Evolutionary conservation across 2,329 filamentous ascomycete genomes (phyloP).

Genomic region (Aspergillus floridensis): DNA sequence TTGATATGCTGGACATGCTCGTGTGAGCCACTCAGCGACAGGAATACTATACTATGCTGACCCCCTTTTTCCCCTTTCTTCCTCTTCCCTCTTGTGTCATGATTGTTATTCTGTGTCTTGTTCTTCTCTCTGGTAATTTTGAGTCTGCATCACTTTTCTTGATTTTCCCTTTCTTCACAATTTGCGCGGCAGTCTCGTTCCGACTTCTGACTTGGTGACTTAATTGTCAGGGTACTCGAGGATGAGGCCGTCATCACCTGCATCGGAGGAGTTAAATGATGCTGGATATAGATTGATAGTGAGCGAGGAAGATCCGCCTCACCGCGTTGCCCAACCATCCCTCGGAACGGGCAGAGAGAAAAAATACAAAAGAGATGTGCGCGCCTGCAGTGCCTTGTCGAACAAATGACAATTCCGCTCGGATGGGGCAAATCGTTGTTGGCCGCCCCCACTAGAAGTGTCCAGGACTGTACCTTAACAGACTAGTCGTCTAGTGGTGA

Average conservation of each 20-base stretch:
- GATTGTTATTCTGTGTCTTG: neutral
- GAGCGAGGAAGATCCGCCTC: conserved; percentile 13
- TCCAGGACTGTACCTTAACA: neutral
- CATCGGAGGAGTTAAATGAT: too few relatives aligned
- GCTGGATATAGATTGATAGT: neutral
- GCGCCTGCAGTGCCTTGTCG: neutral
- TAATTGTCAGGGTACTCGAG: too few relatives aligned
- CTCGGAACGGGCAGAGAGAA: neutral
- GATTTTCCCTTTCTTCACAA: too few relatives aligned
- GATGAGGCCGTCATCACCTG: too few relatives aligned
- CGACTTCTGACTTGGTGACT: neutral
- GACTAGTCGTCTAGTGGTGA: too few relatives aligned
- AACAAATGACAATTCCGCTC: conserved; percentile 15
- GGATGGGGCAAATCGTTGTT: conserved; percentile 13
- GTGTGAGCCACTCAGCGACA: conserved; percentile 4
- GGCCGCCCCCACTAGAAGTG: neutral
- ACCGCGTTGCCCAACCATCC: conserved; percentile 22
- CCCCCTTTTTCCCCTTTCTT: neutral
- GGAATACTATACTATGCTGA: neutral
- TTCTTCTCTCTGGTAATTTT: neutral
- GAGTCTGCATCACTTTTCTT: too few relatives aligned
- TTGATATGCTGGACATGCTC: conserved; percentile 2
- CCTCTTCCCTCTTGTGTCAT: neutral
- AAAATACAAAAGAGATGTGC: neutral
- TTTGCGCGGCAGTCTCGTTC: neutral